These are phyloP conservation scores for Chrysanthemum makinoi DNA, from an alignment of 129 eudicot genomes.

Conservation along the genomic window DNA sequence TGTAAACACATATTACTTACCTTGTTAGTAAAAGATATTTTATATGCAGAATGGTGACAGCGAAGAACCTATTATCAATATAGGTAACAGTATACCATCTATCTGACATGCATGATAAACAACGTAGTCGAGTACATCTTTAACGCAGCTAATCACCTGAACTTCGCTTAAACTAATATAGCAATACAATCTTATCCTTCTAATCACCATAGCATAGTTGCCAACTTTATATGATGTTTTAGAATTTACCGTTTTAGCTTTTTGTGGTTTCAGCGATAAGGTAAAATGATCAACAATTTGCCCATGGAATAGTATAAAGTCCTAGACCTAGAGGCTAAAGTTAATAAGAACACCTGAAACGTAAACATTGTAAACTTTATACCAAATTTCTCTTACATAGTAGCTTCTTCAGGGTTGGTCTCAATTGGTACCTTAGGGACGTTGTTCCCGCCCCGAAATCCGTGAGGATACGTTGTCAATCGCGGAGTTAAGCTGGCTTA, in stretches of 20 bases:
- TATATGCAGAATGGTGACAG: slow-evolving; percentile 13
- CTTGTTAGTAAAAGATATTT: not conserved
- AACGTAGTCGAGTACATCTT: not conserved
- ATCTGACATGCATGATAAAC: not conserved
- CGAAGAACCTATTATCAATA: slow-evolving; percentile 5
- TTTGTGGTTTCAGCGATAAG: not conserved
- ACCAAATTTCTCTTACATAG: slow-evolving; percentile 28
- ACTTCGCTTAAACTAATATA: not conserved
- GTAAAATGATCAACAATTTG: too few relatives aligned
- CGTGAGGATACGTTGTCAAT: slow-evolving; percentile 81
- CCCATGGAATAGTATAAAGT: too few relatives aligned
- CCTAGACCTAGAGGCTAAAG: too few relatives aligned
- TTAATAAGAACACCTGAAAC: too few relatives aligned
- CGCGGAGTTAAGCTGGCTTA: slow-evolving; percentile 81
- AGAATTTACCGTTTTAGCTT: not conserved
- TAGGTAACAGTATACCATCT: not conserved
- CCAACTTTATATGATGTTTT: not conserved
- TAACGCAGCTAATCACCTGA: not conserved
- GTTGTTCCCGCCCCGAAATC: slow-evolving; percentile 70
- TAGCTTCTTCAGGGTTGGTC: slow-evolving; percentile 72
- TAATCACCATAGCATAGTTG: slow-evolving; percentile 12
- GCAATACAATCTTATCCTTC: not conserved
- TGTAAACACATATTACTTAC: not conserved
- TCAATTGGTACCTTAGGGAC: slow-evolving; percentile 57
- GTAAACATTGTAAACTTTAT: not conserved